Base-by-base conservation (phyloP, 768 basidiomycete genomes). In the Gelatoporia subvermispora region DNA sequence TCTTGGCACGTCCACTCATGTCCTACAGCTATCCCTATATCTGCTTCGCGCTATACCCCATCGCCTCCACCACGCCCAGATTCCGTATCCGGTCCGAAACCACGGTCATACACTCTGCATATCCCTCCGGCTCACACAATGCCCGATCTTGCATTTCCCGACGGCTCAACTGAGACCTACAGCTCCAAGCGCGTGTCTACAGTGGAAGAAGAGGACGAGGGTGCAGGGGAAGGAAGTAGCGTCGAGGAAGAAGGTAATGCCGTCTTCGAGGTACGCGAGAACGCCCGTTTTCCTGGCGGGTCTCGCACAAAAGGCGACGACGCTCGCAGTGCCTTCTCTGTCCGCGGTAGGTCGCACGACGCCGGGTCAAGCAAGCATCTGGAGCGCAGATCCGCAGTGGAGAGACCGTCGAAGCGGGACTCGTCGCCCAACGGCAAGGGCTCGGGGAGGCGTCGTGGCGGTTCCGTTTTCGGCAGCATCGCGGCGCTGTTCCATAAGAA, bases 121-220 rank as follows among this genome's bases (percentile, higher is more conserved):
- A 65, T 82, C 48, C 80, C 78, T 0, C 76, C 81, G 0, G 75
- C 81, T 3, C 81, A 82, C 49, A 66, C 76, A 25, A 74, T 78
- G 42, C 60, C 66, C 8, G 73, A 75, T 13, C 53, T 62, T 35
- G 62, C 60, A 8, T 59, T 68, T 57, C 70, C 57, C 2, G 55
- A 58, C 36, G 58, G 58, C 1, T 45, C 42, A 3, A 21, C 23
- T 20, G n/a, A 49, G 31, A 20, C 43, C 35, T 34, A 24, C 7
- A 31, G 56, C 0, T 53, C 57, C 13, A 70, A 54, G 64, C 67
- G 54, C 51, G 64, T 34, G 42, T 68, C 37, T 20, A 43, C 48
- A 31, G 52, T 48, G 9, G 54, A 62, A 24, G 60, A 56, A 36
- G 39, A 54, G 0, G 57, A 60, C 8, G 56, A 57, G 35, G 45